phyloP scores from a whole-genome alignment of 305 asterid species.

The Fraxinus ornus region DNA sequence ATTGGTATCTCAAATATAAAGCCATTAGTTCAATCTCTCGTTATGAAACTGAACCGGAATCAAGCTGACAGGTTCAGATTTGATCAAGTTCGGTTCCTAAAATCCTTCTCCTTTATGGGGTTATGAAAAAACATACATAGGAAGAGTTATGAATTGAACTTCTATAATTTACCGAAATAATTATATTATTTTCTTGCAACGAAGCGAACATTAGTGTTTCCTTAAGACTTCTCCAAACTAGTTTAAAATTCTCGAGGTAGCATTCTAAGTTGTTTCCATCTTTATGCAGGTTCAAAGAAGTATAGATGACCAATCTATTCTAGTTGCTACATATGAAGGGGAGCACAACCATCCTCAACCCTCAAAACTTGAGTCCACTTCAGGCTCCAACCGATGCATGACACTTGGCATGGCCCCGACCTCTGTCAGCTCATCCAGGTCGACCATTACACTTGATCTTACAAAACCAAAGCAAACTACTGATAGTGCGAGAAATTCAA shows the following conservation, averaged over 20 bases:
- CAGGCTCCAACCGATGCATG: conserved; percentile 28
- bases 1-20: no score
- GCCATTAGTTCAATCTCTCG: no score
- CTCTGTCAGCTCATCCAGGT: conserved; percentile 33
- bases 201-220: no score
- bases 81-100: no score
- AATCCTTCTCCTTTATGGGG: no score
- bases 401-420: conserved; percentile 35
- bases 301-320: conserved; percentile 66
- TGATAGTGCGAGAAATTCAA: conserved; percentile 19
- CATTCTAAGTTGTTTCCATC: background rate
- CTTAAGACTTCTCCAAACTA: no score
- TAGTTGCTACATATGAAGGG: conserved; percentile 89
- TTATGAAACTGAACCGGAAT: no score
- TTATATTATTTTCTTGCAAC: no score
- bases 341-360: conserved; percentile 84
- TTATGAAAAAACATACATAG: no score
- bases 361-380: conserved; percentile 41
- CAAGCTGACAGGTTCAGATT: no score
- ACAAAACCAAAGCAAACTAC: conserved; percentile 35
- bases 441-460: conserved; percentile 57
- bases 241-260: background rate
- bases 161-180: no score
- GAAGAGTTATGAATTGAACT: no score
- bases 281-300: conserved; percentile 79